Percentiles rank a stretch among this genome's conserved stretches.
phyloP scores from a whole-genome alignment of 768 basidiomycete genomes.

The Mrakia gelida region DNA sequence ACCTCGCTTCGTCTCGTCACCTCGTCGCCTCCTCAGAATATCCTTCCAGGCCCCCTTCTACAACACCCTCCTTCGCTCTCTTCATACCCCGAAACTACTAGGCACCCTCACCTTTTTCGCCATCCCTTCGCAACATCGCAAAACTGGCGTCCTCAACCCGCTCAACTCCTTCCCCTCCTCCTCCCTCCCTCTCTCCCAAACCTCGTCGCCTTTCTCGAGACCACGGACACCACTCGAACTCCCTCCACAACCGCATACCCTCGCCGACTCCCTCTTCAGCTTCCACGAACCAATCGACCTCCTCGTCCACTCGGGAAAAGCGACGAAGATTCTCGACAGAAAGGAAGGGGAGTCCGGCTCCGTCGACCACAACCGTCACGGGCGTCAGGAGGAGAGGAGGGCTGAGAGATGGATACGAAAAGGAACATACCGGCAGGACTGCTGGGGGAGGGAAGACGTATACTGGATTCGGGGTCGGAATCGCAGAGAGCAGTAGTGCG shows the following conservation, averaged over 20 bases:
- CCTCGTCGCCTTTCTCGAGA: conserved; percentile 5
- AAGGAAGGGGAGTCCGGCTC: neutral
- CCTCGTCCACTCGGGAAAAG: conserved; percentile 8
- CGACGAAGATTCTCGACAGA: conserved; percentile 1
- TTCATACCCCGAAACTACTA: no score
- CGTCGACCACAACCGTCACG: neutral
- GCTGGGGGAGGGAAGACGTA: neutral
- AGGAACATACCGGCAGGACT: neutral
- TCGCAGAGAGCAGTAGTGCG: conserved; percentile 22
- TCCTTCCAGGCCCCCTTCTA: no score
- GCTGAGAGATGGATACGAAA: neutral
- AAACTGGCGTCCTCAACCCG: conserved; percentile 21
- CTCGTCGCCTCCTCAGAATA: no score
- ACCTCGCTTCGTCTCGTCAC: no score
- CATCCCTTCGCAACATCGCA: neutral
- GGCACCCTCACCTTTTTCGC: neutral
- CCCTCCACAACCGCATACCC: conserved; percentile 13
- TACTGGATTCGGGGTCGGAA: neutral
- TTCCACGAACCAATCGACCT: neutral
- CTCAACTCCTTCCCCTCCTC: conserved; percentile 21
- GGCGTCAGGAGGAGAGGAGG: neutral
- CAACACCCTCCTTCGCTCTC: no score
- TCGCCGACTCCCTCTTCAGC: conserved; percentile 23
- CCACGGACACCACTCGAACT: neutral
- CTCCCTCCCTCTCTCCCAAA: conserved; percentile 18